Percentiles rank a stretch among this genome's conserved stretches.
Evolutionary conservation across 2,329 filamentous ascomycete genomes (phyloP).

Genomic region (Bisporella sp.): DNA sequence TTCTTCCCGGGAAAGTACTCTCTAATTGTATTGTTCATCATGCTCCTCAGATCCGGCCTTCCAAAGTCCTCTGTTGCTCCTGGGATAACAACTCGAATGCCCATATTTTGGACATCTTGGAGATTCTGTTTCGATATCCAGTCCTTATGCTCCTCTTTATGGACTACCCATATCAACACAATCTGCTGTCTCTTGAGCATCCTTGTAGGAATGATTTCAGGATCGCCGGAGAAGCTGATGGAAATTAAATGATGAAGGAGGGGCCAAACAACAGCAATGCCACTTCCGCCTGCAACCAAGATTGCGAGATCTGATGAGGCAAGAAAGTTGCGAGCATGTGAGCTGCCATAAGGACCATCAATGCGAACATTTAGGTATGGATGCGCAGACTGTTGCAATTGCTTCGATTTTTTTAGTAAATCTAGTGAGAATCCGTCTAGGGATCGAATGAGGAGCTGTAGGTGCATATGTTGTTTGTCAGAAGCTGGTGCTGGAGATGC

Average conservation of each 20-base stretch:
- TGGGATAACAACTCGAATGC: slow-evolving; percentile 47
- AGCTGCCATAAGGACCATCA: slow-evolving; percentile 60
- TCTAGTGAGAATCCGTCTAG: slow-evolving; percentile 52
- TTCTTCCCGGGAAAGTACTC: slow-evolving; percentile 27
- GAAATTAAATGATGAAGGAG: slow-evolving; percentile 44
- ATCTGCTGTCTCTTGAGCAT: slow-evolving; percentile 29
- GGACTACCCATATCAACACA: slow-evolving; percentile 52
- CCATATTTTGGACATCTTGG: slow-evolving; percentile 39
- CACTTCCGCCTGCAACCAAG: slow-evolving; percentile 56
- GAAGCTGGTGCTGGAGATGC: slow-evolving; percentile 46
- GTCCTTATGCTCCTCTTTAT: slow-evolving; percentile 41
- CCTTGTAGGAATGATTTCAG: slow-evolving; percentile 17
- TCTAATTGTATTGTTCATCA: slow-evolving; percentile 34
- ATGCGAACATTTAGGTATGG: slow-evolving; percentile 38
- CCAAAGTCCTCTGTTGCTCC: slow-evolving; percentile 45
- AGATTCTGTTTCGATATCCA: slow-evolving; percentile 47
- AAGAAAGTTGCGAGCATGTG: slow-evolving; percentile 46
- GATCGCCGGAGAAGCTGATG: slow-evolving; percentile 12
- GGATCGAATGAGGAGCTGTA: slow-evolving; percentile 52
- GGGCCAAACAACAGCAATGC: slow-evolving; percentile 58
- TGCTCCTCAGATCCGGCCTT: slow-evolving; percentile 41
- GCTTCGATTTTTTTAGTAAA: slow-evolving; percentile 43
- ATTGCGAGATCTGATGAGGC: slow-evolving; percentile 41
- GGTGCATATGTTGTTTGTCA: slow-evolving; percentile 37
- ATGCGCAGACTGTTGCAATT: slow-evolving; percentile 28